Conservation (phyloP, 331 rosid species). For the Quercus lobata region DNA sequence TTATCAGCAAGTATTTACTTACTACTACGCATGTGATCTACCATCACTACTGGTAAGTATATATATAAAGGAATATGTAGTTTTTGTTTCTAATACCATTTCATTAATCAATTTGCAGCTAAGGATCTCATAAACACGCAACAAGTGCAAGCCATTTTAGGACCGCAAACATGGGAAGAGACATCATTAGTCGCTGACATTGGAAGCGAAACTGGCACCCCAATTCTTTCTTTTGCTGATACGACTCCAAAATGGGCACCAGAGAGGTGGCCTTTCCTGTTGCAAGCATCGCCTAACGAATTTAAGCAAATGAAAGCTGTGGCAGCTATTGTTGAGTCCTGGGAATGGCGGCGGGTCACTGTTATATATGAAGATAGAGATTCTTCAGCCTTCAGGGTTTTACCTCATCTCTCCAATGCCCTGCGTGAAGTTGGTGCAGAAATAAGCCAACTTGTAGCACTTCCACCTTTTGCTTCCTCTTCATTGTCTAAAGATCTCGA, state of each 20-base stretch:
- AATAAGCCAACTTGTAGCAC: conserved; percentile 25
- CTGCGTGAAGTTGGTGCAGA: conserved; percentile 31
- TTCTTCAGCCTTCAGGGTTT: conserved; percentile 17
- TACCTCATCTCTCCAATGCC: conserved; percentile 27
- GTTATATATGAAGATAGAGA: conserved; percentile 39
- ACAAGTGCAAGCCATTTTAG: conserved; percentile 37
- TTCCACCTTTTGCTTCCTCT: conserved; percentile 33
- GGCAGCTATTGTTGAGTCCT: conserved; percentile 42
- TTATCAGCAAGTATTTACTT: no score
- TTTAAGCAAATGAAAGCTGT: conserved; percentile 40
- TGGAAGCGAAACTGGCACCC: conserved; percentile 24
- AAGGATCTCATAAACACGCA: conserved; percentile 30
- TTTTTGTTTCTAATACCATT: not conserved
- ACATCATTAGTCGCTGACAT: conserved; percentile 32
- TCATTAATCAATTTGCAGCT: conserved; percentile 30
- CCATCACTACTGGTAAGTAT: no score
- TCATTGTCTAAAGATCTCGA: conserved; percentile 31
- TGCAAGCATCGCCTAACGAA: conserved; percentile 33
- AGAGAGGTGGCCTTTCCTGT: conserved; percentile 32
- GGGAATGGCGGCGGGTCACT: conserved; percentile 34
- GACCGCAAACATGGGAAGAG: conserved; percentile 48
- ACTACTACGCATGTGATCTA: no score
- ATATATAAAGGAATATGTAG: no score
- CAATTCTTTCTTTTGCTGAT: conserved; percentile 35
- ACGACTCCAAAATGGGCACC: conserved; percentile 47